Conservation (phyloP, 768 basidiomycete species). For the Termitomyces sp. region DNA sequence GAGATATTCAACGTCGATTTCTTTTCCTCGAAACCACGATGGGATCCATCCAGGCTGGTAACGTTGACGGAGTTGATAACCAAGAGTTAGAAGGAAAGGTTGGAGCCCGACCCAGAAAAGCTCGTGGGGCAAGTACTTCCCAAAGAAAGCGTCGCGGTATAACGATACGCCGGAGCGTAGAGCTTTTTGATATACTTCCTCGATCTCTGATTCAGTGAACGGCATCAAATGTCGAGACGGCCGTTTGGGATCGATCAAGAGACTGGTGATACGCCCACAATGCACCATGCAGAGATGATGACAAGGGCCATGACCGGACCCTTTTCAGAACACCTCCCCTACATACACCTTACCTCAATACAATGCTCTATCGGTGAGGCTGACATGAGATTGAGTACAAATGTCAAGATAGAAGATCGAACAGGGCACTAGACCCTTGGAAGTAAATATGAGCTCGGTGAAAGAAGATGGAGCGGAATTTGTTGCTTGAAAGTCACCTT, state of each 20-base stretch:
- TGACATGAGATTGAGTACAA: not conserved
- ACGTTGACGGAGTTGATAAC: conserved; percentile 12
- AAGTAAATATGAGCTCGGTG: too few relatives aligned
- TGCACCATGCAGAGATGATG: not conserved
- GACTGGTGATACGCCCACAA: not conserved
- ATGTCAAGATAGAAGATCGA: too few relatives aligned
- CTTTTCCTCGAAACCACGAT: conserved; percentile 7
- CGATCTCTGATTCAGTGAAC: not conserved
- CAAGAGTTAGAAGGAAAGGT: conserved; percentile 9
- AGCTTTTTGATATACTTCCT: not conserved
- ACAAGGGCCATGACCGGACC: not conserved
- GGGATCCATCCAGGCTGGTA: conserved; percentile 13
- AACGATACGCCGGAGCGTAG: too few relatives aligned
- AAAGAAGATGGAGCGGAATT: too few relatives aligned
- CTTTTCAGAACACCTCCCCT: not conserved
- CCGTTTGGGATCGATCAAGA: not conserved
- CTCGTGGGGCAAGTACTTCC: not conserved
- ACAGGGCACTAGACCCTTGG: too few relatives aligned
- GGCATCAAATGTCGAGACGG: not conserved
- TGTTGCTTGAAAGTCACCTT: too few relatives aligned
- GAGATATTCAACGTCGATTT: not conserved
- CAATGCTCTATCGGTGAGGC: not conserved
- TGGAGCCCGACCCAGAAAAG: conserved; percentile 8
- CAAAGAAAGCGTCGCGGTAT: too few relatives aligned
- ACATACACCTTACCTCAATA: not conserved